phyloP scores from a whole-genome alignment of 1,284 basidiomycete species.

The Mycosarcoma mackinlayi region DNA sequence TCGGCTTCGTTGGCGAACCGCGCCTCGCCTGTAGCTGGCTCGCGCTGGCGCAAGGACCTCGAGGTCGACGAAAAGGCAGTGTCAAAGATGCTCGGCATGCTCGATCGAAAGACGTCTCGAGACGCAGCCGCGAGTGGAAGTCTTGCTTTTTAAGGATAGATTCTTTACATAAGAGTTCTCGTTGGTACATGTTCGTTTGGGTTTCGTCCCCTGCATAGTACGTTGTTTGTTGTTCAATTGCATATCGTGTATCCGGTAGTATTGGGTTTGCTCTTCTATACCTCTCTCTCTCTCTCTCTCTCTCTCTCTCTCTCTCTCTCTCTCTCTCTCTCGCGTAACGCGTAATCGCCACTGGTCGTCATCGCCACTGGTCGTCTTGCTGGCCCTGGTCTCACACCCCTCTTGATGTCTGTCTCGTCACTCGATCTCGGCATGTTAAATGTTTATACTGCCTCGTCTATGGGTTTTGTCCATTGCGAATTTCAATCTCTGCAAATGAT shows the following conservation, averaged over 20 bases:
- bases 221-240: not conserved
- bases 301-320: constrained; percentile 3
- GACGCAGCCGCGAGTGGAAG: constrained; percentile 20
- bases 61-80: constrained; percentile 55
- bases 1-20: constrained; percentile 1
- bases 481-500: constrained; percentile 1
- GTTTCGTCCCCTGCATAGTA: constrained; percentile 18
- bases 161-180: not conserved
- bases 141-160: constrained; percentile 28
- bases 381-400: too few species aligned
- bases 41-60: constrained; percentile 26
- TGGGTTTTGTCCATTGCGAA: not conserved
- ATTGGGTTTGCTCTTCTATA: too few species aligned
- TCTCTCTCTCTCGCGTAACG: too few species aligned
- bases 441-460: too few species aligned
- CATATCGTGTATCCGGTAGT: too few species aligned
- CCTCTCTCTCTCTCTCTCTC: constrained; percentile 15
- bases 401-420: constrained; percentile 3
- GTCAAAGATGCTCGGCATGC: constrained; percentile 49
- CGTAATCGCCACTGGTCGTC: too few species aligned
- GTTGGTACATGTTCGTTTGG: not conserved
- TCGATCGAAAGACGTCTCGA: constrained; percentile 46
- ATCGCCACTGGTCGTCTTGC: too few species aligned
- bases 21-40: constrained; percentile 10
- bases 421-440: too few species aligned